Evolutionary conservation across 2,329 filamentous ascomycete genomes (phyloP).

Genomic region (Sclerotinia glacialis): DNA sequence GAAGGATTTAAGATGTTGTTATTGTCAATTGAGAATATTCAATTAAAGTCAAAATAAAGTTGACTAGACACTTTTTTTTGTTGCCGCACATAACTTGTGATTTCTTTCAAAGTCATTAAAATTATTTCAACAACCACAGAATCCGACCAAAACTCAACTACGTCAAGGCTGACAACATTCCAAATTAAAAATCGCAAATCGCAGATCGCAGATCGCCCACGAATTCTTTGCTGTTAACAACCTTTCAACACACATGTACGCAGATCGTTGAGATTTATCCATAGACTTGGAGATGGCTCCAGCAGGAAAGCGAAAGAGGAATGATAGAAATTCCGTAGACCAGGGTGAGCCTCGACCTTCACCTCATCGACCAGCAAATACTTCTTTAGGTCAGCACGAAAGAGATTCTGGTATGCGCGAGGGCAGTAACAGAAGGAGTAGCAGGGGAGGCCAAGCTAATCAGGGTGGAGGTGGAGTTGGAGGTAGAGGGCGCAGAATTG

Average conservation of each 20-base stretch:
- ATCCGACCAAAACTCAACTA: neutral
- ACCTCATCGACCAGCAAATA: constrained; percentile 60
- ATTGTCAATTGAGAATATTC: constrained; percentile 3
- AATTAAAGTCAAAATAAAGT: neutral
- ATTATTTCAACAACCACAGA: neutral
- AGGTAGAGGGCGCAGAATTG: constrained; percentile 35
- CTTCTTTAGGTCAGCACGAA: constrained; percentile 56
- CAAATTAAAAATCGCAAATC: constrained; percentile 3
- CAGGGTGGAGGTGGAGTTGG: constrained; percentile 26
- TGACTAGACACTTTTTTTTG: neutral
- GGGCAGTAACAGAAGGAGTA: constrained; percentile 47
- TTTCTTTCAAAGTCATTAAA: neutral
- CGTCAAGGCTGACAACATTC: neutral
- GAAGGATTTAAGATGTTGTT: neutral
- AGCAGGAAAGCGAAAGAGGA: constrained; percentile 39
- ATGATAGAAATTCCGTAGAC: constrained; percentile 41
- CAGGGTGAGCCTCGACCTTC: constrained; percentile 52
- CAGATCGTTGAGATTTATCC: constrained; percentile 28
- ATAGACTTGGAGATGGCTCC: constrained; percentile 37
- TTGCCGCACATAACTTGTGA: neutral
- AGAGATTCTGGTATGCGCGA: constrained; percentile 50
- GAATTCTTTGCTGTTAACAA: neutral
- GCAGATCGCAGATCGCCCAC: neutral
- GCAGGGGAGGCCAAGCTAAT: constrained; percentile 45
- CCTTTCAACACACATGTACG: constrained; percentile 32